A percentile compares a stretch with the other conserved stretches of the same genome.
Evolutionary conservation across 1,284 basidiomycete species (phyloP).

Genomic region (Malassezia brasiliensis): DNA sequence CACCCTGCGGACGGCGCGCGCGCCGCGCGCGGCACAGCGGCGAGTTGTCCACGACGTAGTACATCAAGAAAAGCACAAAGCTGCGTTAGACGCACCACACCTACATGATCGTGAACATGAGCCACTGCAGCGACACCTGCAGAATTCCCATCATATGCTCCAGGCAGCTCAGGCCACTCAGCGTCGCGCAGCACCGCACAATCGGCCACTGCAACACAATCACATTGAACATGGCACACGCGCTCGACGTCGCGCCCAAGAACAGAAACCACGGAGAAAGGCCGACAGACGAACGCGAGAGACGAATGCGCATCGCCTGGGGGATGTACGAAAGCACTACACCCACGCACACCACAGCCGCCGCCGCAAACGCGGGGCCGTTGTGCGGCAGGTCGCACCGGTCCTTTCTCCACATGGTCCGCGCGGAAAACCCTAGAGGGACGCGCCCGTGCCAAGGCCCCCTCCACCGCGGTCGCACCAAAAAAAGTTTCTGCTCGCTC

Average conservation of each 20-base stretch:
- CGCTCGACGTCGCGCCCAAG: conserved; percentile 64
- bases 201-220: conserved; percentile 79
- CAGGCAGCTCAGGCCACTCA: conserved; percentile 54
- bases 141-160: conserved; percentile 74
- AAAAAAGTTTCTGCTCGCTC: neutral
- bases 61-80: conserved; percentile 79
- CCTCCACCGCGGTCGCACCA: neutral
- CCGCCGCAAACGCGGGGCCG: conserved; percentile 63
- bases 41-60: conserved; percentile 61
- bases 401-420: neutral
- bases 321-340: conserved; percentile 78
- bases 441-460: too few relatives aligned
- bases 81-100: conserved; percentile 53
- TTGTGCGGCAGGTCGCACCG: conserved; percentile 54
- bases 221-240: conserved; percentile 49
- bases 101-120: conserved; percentile 73
- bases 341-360: conserved; percentile 65
- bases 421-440: too few relatives aligned
- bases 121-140: conserved; percentile 76
- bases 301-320: conserved; percentile 60
- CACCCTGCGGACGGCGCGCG: conserved; percentile 54
- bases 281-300: conserved; percentile 68
- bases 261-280: conserved; percentile 88
- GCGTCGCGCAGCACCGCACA: conserved; percentile 56
- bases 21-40: neutral